Percentiles rank a stretch among this genome's conserved stretches.
Evolutionary conservation across 441 rosid species (phyloP).

Genomic region (Lepidium campestre): DNA sequence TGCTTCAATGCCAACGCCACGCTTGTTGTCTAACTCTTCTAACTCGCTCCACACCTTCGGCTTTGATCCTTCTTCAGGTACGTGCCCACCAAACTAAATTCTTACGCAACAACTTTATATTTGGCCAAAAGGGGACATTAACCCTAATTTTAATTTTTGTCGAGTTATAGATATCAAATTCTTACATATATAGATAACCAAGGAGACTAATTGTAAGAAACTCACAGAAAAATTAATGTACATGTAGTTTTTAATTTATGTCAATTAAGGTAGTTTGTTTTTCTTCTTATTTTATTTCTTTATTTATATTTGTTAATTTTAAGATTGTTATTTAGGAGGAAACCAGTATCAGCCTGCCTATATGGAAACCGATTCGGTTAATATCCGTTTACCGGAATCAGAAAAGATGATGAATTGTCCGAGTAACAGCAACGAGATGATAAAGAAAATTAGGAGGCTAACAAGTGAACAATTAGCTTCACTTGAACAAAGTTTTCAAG

Average conservation of each 20-base stretch:
- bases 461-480: constrained; percentile 60
- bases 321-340: background rate
- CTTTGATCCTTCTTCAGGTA: constrained; percentile 17
- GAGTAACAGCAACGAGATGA: constrained; percentile 29
- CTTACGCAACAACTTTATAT: too few relatives aligned
- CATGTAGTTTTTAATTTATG: too few relatives aligned
- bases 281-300: background rate
- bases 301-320: background rate
- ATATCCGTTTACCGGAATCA: constrained; percentile 11
- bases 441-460: constrained; percentile 61
- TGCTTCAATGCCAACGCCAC: background rate
- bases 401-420: constrained; percentile 6
- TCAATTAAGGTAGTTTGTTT: background rate
- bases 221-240: too few relatives aligned
- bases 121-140: too few relatives aligned
- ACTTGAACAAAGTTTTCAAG: constrained; percentile 74
- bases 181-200: too few relatives aligned
- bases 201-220: too few relatives aligned
- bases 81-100: background rate
- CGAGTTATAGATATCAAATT: too few relatives aligned
- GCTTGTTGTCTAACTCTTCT: background rate
- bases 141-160: too few relatives aligned
- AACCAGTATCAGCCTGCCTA: background rate
- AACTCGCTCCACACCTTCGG: constrained; percentile 12
- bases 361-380: constrained; percentile 18